A percentile compares a stretch with the other conserved stretches of the same genome.
Evolutionary conservation across 1,284 basidiomycete genomes (phyloP).

Genomic region (Polyporus tsugae): DNA sequence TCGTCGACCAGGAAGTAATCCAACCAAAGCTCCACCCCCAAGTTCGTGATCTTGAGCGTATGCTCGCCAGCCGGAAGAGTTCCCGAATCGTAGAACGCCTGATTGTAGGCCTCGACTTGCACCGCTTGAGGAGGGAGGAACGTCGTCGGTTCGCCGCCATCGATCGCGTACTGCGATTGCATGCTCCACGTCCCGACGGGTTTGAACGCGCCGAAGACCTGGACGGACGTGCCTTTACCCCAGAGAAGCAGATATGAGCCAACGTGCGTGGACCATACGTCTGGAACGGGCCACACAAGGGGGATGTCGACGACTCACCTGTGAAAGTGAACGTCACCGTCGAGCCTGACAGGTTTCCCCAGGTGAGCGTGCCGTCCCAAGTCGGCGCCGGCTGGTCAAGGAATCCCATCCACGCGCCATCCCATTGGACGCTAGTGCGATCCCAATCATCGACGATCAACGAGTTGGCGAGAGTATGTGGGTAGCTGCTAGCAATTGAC

Average conservation of each 20-base stretch:
- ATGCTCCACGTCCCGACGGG: conserved; percentile 5
- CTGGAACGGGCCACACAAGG: too few relatives aligned
- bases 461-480: neutral
- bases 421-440: neutral
- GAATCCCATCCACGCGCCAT: neutral
- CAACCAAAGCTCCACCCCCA: neutral
- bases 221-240: neutral
- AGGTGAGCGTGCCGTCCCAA: conserved; percentile 1
- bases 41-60: neutral
- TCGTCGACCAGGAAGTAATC: neutral
- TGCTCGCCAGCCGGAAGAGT: neutral
- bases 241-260: neutral
- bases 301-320: neutral
- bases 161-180: conserved; percentile 6
- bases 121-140: neutral
- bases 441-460: neutral
- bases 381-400: neutral
- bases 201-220: neutral
- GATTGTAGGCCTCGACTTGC: neutral
- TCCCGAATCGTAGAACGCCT: neutral
- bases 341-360: neutral
- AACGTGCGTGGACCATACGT: neutral
- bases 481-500: neutral
- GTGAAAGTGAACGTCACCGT: neutral
- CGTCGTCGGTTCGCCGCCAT: neutral